Base-by-base conservation (phyloP, 2,329 filamentous ascomycete species). In the Apiospora malaysiana region DNA sequence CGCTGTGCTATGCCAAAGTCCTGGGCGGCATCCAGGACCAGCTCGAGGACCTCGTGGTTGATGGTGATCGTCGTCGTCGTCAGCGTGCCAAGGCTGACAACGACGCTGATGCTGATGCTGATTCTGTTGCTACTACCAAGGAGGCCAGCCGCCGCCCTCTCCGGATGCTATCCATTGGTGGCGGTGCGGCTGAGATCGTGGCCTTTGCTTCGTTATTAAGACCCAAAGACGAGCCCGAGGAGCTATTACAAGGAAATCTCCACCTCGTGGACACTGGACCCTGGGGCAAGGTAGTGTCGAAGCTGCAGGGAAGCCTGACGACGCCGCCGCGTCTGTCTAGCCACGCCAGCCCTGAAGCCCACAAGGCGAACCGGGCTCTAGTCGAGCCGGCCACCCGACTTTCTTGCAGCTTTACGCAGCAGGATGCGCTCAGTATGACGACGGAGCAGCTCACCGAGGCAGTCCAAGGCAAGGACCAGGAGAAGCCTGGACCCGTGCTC, bases 181-280 rank as follows among this genome's bases (percentile, higher is more conserved):
- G 90, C 68, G 89, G 88, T 69, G 86, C 89, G 6, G 89, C 90
- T 18, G 90, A 92, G 80, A 86, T 94, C 23, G 83, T 85, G 10
- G 86, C 87, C 16, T 83, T 89, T 63, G 86, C 82, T 0, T 82
- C 83, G 8, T 83, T 84, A 74, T 76, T 88, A 49, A 47, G 66
- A 25, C 23, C 25, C 16, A 40, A 4, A 23, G 43, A 47, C 9
- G 27, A 25, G 2, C 0, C 67, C 21, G 37, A 40, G 9, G 27
- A 63, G 4, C 32, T 21, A 12, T 18, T 63, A 9, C 18, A 40
- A 9, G 71, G 82, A 25, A 73, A 82, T 43, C 81, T 96, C 14
- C 87, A 85, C 7, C 89, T 94, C n/a, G 82, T 98, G 66, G 95
- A 98, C 82, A 90, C 93, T 23, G 96, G 92, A 2, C 89, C 93